Evolutionary conservation across 768 basidiomycete species (phyloP).

Genomic region (Dendrothele bispora): DNA sequence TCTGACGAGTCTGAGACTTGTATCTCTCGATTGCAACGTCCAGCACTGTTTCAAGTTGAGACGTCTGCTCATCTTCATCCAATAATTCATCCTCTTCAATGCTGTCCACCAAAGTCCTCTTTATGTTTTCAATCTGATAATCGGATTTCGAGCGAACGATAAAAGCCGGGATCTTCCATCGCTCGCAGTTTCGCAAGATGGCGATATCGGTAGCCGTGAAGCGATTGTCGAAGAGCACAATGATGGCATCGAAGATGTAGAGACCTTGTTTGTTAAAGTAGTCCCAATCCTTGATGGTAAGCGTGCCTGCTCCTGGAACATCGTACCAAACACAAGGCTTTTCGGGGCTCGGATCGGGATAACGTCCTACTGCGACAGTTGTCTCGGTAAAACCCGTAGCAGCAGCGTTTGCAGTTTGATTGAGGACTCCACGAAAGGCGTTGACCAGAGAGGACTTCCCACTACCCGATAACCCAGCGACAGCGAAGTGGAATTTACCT

Average conservation of each 20-base stretch:
- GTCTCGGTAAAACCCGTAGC: slow-evolving; percentile 28
- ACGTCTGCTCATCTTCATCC: not conserved
- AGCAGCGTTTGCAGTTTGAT: slow-evolving; percentile 20
- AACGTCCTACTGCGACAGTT: slow-evolving; percentile 23
- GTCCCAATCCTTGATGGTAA: slow-evolving; percentile 30
- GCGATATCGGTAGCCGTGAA: slow-evolving; percentile 33
- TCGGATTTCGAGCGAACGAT: slow-evolving; percentile 38
- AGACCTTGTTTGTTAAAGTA: slow-evolving; percentile 37
- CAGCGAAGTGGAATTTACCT: slow-evolving; percentile 29
- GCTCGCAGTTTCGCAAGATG: slow-evolving; percentile 28
- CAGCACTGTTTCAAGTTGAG: too few relatives aligned
- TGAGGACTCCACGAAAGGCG: slow-evolving; percentile 30
- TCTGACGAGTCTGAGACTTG: too few relatives aligned
- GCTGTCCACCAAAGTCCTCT: slow-evolving; percentile 1
- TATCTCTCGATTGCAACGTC: too few relatives aligned
- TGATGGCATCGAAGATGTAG: slow-evolving; percentile 33
- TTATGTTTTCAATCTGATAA: not conserved
- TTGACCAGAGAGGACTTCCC: slow-evolving; percentile 39
- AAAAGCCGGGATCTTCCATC: slow-evolving; percentile 30
- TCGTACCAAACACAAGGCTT: slow-evolving; percentile 32
- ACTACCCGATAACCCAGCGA: slow-evolving; percentile 32
- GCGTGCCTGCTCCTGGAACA: slow-evolving; percentile 33
- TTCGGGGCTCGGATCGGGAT: slow-evolving; percentile 18
- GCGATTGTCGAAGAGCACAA: slow-evolving; percentile 31
- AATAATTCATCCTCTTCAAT: not conserved